These are phyloP conservation scores for Aschersonia sp. DNA, from an alignment of 2,329 filamentous ascomycete species.

Conservation along the genomic window DNA sequence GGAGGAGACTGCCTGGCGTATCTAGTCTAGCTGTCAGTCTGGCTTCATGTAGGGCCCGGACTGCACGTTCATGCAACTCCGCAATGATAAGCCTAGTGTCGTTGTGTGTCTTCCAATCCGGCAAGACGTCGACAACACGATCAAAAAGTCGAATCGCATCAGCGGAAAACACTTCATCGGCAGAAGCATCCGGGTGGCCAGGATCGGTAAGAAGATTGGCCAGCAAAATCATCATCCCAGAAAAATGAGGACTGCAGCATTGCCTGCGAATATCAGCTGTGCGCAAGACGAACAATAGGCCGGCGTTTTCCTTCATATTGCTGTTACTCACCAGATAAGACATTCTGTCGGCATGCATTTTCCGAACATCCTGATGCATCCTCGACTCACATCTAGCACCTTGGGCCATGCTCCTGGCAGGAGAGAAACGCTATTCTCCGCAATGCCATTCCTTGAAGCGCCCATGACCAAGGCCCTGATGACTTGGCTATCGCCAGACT, in stretches of 20 bases:
- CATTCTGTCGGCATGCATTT: conserved; percentile 15
- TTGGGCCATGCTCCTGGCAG: conserved; percentile 16
- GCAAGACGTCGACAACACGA: conserved; percentile 2
- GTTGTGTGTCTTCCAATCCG: not conserved
- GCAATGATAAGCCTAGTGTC: conserved; percentile 1
- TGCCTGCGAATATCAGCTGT: conserved; percentile 8
- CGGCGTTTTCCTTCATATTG: not conserved
- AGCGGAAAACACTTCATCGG: conserved; percentile 14
- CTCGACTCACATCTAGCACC: conserved; percentile 18
- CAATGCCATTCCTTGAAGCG: not conserved
- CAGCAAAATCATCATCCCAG: conserved; percentile 18
- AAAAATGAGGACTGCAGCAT: conserved; percentile 17
- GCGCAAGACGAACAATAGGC: not conserved
- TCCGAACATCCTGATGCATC: conserved; percentile 18
- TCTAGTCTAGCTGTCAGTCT: not conserved
- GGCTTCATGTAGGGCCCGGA: not conserved
- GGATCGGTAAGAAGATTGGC: conserved; percentile 17
- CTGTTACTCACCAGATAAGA: conserved; percentile 17
- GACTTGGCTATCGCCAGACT: conserved; percentile 11
- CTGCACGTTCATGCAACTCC: conserved; percentile 1
- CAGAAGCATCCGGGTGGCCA: conserved; percentile 8
- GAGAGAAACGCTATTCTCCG: conserved; percentile 6
- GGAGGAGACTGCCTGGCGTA: not conserved
- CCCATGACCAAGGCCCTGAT: conserved; percentile 9
- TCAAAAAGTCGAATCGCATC: conserved; percentile 15